Base-by-base conservation (phyloP, 192 early-diverging fungal genomes). In the Phlyctochytrium bullatum region DNA sequence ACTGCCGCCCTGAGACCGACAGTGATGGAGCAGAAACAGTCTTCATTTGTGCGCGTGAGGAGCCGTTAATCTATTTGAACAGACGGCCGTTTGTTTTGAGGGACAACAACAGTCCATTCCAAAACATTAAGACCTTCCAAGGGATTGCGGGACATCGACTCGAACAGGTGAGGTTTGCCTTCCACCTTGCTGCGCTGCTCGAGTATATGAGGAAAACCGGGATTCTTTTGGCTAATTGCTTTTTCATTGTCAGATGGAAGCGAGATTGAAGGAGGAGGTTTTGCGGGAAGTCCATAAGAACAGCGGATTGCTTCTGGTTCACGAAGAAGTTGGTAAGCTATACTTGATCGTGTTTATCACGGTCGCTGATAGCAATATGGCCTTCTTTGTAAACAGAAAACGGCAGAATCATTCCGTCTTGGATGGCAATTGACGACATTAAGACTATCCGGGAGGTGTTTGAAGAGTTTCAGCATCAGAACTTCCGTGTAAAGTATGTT, bases 391-490 rank as follows among this genome's bases (percentile, higher is more conserved):
- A n/a, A n/a, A n/a, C n/a, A n/a, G 74, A 66, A n/a, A 24, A 67
- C 53, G 81, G 78, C 32, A 64, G 71, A 0, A 67, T 88, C 12
- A 69, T 86, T 6, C 85, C 87, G 36, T 76, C 74, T 25, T 88
- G 84, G 83, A 83, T 85, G 54, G 79, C 82, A 2, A 76, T 82
- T 12, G 79, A 81, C 59, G 50, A 74, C 24, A 64, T 88, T 16
- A 74, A 86, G 65, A 88, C 87, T 3, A 75, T 83, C 24, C 62
- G 73, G 50, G 85, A 88, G 60, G 75, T 88, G 14, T 87, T 88
- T 73, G 68, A 78, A 28, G 33, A 40, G 27, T 79, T 85, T 34
- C 10, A 12, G 56, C 61, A 66, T 12, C 36, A 74, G 14, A 78
- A 78, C 29, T 87, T 78, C 64, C 72, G 79, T 10, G 73, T 88